Base-by-base conservation (phyloP, 345 rosid species). In the Cochlearia excelsa region DNA sequence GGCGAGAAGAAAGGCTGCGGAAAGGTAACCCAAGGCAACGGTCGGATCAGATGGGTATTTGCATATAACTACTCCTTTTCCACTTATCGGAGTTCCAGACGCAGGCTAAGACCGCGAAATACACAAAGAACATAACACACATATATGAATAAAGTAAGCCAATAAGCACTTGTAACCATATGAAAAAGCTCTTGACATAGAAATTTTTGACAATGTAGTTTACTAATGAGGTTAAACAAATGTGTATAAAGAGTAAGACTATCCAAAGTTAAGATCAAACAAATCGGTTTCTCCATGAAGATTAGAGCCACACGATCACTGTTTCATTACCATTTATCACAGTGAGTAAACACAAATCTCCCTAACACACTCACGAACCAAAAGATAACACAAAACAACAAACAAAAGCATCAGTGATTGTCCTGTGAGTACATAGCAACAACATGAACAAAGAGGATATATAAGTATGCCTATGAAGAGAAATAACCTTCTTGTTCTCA, bases 41-140 rank as follows among this genome's bases (percentile, higher is more conserved):
- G 84, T 67, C 4, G 95, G 90, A 79, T 88, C 96, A 30, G 80
- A 66, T 57, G 91, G 91, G 70, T 88, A 88, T 57, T 86, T 84
- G 94, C 96, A 88, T 28, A 84, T 77, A 47, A 84, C 82, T 16
- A 78, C 78, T 41, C 69, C 94, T 43, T 84, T 86, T 16, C 84
- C 85, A 1, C 61, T 31, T 3, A 86, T 77, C 2, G 90, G 81
- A 43, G 80, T 84, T 34, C 96, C 96, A 11, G 82, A 46, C 10
- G 87, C 74, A 11, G 95, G 96, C 96, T 88, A 69, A 9, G 29
- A 1, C 29, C 35, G 23, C 7, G 39, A 1, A 35, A 43, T 16
- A 40, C 35, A 1, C 35, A 52, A 59, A 58, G 2, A 38, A 63
- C 7, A 75, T 1, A 53, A 51, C 43, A 40, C 46, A 38, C 4